These are phyloP conservation scores for Amaranthus palmeri DNA, from an alignment of 148 eudicot genomes.

Conservation along the genomic window DNA sequence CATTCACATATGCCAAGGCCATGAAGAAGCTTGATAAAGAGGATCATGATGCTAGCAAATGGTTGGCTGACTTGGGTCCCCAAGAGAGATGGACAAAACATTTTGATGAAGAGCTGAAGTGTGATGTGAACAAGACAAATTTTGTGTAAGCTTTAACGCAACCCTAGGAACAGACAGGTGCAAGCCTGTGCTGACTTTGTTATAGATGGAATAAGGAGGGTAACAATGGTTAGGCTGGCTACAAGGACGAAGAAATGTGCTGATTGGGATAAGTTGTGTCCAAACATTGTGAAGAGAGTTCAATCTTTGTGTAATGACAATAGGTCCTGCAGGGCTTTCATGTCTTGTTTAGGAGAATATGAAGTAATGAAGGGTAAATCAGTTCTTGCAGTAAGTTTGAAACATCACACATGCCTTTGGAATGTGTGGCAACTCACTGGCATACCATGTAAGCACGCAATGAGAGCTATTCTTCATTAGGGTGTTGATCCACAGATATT, in stretches of 20 bases:
- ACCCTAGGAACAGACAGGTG: not conserved
- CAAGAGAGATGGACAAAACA: not conserved
- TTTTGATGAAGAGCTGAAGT: no score
- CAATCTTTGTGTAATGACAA: not conserved
- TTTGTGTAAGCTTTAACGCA: no score
- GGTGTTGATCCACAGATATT: no score
- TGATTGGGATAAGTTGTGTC: not conserved
- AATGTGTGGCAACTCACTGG: not conserved
- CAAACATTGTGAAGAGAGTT: no score
- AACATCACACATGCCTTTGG: not conserved
- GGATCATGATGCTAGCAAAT: not conserved
- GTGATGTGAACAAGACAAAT: not conserved
- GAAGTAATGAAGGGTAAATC: not conserved
- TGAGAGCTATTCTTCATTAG: not conserved
- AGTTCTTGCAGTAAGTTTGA: not conserved
- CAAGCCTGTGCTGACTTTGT: not conserved
- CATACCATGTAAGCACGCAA: not conserved
- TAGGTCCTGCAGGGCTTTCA: not conserved
- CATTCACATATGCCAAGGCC: not conserved
- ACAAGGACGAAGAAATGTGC: not conserved
- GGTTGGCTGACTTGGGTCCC: not conserved
- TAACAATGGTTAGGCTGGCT: not conserved
- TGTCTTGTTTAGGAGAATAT: not conserved
- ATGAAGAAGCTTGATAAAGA: not conserved
- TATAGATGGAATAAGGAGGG: not conserved